These are phyloP conservation scores for Cyclotella sp. DNA, from an alignment of 108 stramenopile genomes.

Conservation along the genomic window DNA sequence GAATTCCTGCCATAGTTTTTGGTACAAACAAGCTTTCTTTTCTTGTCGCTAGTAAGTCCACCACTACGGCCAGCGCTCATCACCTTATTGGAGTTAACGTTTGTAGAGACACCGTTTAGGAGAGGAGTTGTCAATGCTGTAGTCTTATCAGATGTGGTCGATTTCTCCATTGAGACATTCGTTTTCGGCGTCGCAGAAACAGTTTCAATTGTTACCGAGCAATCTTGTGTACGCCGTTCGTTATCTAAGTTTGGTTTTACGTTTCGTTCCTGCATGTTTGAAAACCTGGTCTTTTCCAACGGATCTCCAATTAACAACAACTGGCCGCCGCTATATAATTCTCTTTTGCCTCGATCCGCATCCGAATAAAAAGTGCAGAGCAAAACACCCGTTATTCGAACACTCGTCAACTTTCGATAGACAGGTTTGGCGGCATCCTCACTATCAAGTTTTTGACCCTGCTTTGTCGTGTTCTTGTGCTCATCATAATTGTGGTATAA, in stretches of 20 bases:
- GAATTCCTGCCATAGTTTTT: slow-evolving; percentile 4
- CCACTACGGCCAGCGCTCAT: slow-evolving; percentile 5
- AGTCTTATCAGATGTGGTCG: slow-evolving; percentile 3
- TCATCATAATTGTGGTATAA: slow-evolving; percentile 23
- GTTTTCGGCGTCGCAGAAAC: background rate
- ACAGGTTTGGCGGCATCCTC: background rate
- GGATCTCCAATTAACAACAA: slow-evolving; percentile 51
- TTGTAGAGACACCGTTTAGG: background rate
- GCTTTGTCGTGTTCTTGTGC: background rate
- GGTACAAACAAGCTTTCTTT: slow-evolving; percentile 42
- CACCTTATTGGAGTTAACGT: background rate
- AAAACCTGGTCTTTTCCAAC: slow-evolving; percentile 34
- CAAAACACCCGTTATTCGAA: slow-evolving; percentile 51
- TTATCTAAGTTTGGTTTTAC: background rate
- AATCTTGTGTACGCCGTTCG: background rate
- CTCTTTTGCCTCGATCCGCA: slow-evolving; percentile 12
- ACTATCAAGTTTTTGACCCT: background rate
- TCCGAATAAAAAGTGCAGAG: slow-evolving; percentile 36
- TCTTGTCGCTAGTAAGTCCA: slow-evolving; percentile 38
- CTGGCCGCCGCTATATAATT: slow-evolving; percentile 33
- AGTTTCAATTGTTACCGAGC: background rate
- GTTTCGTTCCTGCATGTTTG: slow-evolving; percentile 2
- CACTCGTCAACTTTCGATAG: slow-evolving; percentile 31
- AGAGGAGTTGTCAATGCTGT: background rate
- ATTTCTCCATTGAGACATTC: background rate